Evolutionary conservation across 192 early-diverging fungal species (phyloP).

Genomic region (Lobosporangium transversale): DNA sequence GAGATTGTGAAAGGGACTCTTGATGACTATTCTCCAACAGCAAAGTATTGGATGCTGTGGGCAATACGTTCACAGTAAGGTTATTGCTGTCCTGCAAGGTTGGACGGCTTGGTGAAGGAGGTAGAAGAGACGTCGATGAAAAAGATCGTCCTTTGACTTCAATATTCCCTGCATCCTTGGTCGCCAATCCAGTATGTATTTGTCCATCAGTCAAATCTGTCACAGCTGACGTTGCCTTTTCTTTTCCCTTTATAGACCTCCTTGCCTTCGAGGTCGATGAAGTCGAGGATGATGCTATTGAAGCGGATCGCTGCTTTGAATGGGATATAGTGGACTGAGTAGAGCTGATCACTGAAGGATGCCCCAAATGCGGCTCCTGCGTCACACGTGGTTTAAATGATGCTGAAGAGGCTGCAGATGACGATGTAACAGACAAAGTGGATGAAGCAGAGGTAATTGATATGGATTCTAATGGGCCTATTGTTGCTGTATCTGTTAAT

Average conservation of each 20-base stretch:
- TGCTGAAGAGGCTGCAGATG: no score
- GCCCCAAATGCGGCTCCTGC: no score
- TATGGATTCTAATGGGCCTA: neutral
- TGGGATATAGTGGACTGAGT: neutral
- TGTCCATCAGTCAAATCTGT: neutral
- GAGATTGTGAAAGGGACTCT: constrained; percentile 27
- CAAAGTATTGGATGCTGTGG: no score
- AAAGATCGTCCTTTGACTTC: neutral
- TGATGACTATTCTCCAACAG: no score
- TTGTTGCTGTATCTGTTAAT: neutral
- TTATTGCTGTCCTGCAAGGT: no score
- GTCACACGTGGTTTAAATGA: no score
- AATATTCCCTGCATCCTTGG: neutral
- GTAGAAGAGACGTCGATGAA: constrained; percentile 6
- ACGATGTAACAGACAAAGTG: neutral
- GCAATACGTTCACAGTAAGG: no score
- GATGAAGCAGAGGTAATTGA: neutral
- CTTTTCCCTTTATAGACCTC: constrained; percentile 11
- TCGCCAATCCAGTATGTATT: no score
- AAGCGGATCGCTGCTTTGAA: neutral
- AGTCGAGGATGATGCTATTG: constrained; percentile 6
- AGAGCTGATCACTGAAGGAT: no score
- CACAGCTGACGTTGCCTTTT: constrained; percentile 2
- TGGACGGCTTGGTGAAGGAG: constrained; percentile 14
- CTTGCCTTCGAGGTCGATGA: neutral